A percentile compares a stretch with the other conserved stretches of the same genome.
Evolutionary conservation across 768 basidiomycete genomes (phyloP).

Genomic region (Inosperma sp.): DNA sequence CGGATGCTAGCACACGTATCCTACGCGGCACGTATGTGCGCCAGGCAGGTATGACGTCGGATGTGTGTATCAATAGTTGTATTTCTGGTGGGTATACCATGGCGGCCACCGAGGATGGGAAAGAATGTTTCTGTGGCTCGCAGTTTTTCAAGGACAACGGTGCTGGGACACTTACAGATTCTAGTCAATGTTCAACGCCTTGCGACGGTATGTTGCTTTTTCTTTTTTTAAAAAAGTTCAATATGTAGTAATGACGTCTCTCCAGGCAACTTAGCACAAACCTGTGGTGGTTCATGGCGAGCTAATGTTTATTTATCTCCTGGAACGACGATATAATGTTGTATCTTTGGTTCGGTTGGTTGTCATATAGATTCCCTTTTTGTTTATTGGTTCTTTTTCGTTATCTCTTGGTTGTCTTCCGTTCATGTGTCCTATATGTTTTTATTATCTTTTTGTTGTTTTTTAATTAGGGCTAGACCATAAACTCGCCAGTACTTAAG

Average conservation of each 20-base stretch:
- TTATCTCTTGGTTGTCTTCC: not conserved
- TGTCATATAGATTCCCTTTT: no score
- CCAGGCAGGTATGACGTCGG: slow-evolving; percentile 28
- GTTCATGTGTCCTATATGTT: not conserved
- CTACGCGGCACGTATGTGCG: slow-evolving; percentile 22
- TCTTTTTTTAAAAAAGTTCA: not conserved
- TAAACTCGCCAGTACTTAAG: no score
- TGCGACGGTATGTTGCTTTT: slow-evolving; percentile 28
- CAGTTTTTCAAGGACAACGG: slow-evolving; percentile 23
- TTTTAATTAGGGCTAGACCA: no score
- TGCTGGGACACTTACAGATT: slow-evolving; percentile 16
- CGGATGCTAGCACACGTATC: slow-evolving; percentile 27
- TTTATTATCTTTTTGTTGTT: no score
- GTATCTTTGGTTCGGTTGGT: not conserved
- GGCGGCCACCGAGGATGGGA: slow-evolving; percentile 33
- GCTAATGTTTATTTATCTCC: slow-evolving; percentile 26
- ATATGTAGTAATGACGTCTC: not conserved
- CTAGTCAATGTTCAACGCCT: slow-evolving; percentile 26
- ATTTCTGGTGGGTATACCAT: slow-evolving; percentile 25
- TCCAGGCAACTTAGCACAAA: slow-evolving; percentile 23
- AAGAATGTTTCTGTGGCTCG: slow-evolving; percentile 34
- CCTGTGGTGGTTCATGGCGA: slow-evolving; percentile 32
- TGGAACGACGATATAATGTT: slow-evolving; percentile 15
- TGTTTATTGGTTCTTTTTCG: not conserved
- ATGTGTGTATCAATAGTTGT: slow-evolving; percentile 28